Evolutionary conservation across 495 filamentous ascomycete species (phyloP), one percentile per base, ranked within the genome.

Genomic region (Xylaria venustula): DNA sequence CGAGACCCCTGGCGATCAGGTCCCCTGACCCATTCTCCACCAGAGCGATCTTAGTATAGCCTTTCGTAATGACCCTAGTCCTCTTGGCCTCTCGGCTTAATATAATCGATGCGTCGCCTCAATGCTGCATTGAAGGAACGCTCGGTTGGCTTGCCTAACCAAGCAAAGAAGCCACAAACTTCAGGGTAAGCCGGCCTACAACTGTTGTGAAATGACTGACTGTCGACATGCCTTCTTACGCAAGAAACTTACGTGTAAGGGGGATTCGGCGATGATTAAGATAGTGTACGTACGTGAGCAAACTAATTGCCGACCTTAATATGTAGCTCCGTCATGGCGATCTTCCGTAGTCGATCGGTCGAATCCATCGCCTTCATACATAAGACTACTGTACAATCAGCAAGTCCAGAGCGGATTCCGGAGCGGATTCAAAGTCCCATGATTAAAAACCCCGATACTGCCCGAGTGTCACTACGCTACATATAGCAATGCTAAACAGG

Each of bases 1-100:
- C 8, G 20, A 49, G 28, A 49, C 44, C 54, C 54, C 54, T 58
- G 54, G 34, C 20, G 54, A 49, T 58, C 54, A 47, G 44, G 54
- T 49, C 54, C 54, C 53, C 53, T 45, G 53, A 55, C 41, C 15
- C 26, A 28, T 40, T 53, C 49, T 42, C 51, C 51, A 42, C 14
- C 36, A 3, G 22, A 41, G 8, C 36, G 51, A 56, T 56, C 54
- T 56, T n/a, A n/a, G n/a, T n/a, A n/a, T n/a, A n/a, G n/a, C n/a
- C n/a, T n/a, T n/a, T n/a, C n/a, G n/a, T n/a, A 55, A 28, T 14
- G 7, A 34, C 36, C 51, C 26, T 45, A 32, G 53, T 55, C n/a
- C 9, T 22, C 40, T 30, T 55, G 53, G 26, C 37, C 26, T 44
- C 25, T 55, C 53, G 53, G 53, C 53, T 55, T 32, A 55, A 48